Conservation (phyloP, 2,329 filamentous ascomycete genomes). For the Neofusicoccum cordaticola region DNA sequence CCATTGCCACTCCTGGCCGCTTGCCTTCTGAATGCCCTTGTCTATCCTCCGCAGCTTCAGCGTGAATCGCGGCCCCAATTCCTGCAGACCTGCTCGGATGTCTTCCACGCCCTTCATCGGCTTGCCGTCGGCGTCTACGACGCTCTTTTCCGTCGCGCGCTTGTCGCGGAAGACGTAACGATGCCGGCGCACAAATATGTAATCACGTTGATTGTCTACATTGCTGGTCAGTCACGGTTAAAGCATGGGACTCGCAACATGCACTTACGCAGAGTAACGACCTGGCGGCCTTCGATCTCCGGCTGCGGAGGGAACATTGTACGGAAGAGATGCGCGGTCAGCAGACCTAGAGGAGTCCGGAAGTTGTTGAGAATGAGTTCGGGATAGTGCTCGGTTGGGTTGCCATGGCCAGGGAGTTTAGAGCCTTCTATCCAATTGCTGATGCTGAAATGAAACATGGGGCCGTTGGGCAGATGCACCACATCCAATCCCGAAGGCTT, state of each 20-base stretch:
- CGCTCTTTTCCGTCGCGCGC: conserved; percentile 78
- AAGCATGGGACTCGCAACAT: neutral
- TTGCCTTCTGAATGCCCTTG: conserved; percentile 75
- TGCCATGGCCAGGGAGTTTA: conserved; percentile 84
- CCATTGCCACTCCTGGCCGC: conserved; percentile 93
- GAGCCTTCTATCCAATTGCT: conserved; percentile 88
- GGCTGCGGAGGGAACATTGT: conserved; percentile 76
- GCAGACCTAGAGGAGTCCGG: conserved; percentile 82
- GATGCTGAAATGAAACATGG: conserved; percentile 89
- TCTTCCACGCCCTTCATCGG: conserved; percentile 80
- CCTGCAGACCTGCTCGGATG: conserved; percentile 83
- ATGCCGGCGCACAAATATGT: conserved; percentile 88
- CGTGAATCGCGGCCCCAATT: conserved; percentile 79
- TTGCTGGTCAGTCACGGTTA: neutral
- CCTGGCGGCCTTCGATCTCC: conserved; percentile 81
- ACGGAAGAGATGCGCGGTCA: conserved; percentile 80
- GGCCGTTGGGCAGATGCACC: conserved; percentile 77
- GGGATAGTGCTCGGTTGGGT: conserved; percentile 84
- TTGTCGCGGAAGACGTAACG: conserved; percentile 93
- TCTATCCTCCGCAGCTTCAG: conserved; percentile 88
- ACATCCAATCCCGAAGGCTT: conserved; percentile 77
- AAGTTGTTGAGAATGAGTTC: conserved; percentile 93
- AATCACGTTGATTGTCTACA: conserved; percentile 82
- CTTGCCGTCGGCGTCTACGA: conserved; percentile 77
- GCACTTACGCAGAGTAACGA: conserved; percentile 67